These are phyloP conservation scores for Halophytophthora polymorphica DNA, from an alignment of 352 stramenopile species.

Conservation along the genomic window DNA sequence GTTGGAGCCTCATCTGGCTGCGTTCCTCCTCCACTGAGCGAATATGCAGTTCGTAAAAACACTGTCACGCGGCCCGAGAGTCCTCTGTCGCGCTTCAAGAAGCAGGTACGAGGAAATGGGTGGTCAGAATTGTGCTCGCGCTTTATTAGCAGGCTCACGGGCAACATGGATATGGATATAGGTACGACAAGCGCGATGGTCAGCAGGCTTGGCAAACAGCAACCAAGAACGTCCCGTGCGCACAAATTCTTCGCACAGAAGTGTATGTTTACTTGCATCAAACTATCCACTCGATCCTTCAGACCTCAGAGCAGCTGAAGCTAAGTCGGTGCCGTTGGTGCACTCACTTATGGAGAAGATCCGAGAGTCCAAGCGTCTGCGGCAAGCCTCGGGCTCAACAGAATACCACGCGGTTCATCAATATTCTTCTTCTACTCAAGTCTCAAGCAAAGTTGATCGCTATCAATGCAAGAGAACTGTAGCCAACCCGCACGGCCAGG, in stretches of 20 bases:
- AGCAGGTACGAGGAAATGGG: conserved; percentile 22
- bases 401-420: neutral
- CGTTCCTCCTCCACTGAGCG: neutral
- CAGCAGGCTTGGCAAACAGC: neutral
- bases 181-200: conserved; percentile 7
- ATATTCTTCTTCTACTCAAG: neutral
- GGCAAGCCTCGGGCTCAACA: neutral
- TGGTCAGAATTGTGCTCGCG: neutral
- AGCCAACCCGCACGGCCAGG: too few relatives aligned
- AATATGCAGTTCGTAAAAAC: neutral
- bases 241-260: neutral
- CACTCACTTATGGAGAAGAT: conserved; percentile 38
- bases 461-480: too few relatives aligned
- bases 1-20: too few relatives aligned
- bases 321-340: conserved; percentile 9
- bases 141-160: conserved; percentile 3
- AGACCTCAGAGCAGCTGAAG: neutral
- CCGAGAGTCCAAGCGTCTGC: conserved; percentile 33
- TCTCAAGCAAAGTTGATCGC: too few relatives aligned
- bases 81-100: conserved; percentile 43
- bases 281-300: neutral
- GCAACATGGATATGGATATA: conserved; percentile 1
- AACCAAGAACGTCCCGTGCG: neutral
- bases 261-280: neutral
- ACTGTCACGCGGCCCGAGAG: conserved; percentile 15